Evolutionary conservation across 2,329 filamentous ascomycete species (phyloP).

Genomic region (Phyllosticta ampelicida): DNA sequence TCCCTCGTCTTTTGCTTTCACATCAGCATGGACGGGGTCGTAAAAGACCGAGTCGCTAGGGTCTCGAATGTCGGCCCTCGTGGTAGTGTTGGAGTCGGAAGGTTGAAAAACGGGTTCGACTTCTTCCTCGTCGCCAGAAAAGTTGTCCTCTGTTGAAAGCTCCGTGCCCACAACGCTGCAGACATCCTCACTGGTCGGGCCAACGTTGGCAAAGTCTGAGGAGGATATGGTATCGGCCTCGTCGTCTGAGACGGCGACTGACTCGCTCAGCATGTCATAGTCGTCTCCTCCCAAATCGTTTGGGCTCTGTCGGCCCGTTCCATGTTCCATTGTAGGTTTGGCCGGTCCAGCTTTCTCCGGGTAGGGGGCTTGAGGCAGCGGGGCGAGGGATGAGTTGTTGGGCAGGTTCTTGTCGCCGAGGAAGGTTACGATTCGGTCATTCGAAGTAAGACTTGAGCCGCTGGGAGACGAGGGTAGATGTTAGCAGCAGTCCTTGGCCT

Average conservation of each 20-base stretch:
- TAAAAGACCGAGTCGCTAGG: slow-evolving; percentile 1
- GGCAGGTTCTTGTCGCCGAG: neutral
- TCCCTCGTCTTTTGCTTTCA: neutral
- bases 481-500: neutral
- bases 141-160: neutral
- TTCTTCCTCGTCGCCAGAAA: slow-evolving; percentile 6
- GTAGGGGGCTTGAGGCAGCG: too few species aligned
- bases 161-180: slow-evolving; percentile 4
- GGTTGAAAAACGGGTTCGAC: slow-evolving; percentile 8
- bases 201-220: slow-evolving; percentile 3
- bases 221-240: slow-evolving; percentile 9
- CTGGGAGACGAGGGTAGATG: neutral
- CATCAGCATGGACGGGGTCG: neutral
- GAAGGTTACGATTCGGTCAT: neutral
- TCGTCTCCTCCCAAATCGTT: neutral
- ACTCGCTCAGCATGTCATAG: neutral
- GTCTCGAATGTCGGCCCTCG: slow-evolving; percentile 4
- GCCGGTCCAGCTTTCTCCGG: neutral
- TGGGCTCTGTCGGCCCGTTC: neutral
- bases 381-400: neutral
- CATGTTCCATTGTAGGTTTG: neutral
- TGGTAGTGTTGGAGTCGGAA: slow-evolving; percentile 6
- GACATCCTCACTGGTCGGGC: slow-evolving; percentile 4
- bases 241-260: slow-evolving; percentile 1
- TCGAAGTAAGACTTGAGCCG: neutral